Base-by-base conservation (phyloP, 805 yeast species). In the Lipomyces anomalus region DNA sequence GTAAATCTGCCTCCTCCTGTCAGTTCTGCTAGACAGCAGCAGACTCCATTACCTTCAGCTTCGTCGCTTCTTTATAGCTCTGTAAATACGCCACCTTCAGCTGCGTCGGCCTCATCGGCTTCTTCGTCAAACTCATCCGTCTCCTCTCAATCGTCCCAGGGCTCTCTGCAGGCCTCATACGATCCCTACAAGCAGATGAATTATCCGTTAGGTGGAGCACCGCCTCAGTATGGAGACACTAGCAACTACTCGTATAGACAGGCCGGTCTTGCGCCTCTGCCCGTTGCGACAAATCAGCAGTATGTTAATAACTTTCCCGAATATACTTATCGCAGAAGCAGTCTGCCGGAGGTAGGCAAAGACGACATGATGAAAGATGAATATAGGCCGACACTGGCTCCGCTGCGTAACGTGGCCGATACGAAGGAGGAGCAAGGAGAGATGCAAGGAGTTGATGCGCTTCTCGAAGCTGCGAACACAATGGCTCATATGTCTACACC, bases 381-480 rank as follows among this genome's bases (percentile, higher is more conserved):
- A 9, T 29, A 4, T 3, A 3, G 24, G 36, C 36, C 36, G 3
- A 16, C 18, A 11, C 17, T n/a, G 18, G 33, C 26, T 21, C 42
- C 18, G 35, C 32, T 26, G 5, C 32, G 35, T 13, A 6, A 38
- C 21, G 20, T 38, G 33, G 30, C 24, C 33, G 16, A 11, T 33
- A 7, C 22, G 40, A 26, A 38, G 23, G 40, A 38, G 22, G 18
- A 13, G 23, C 21, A 17, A 6, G 18, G 23, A n/a, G 36, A 39
- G 13, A 30, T 42, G 40, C 38, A 46, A 33, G 50, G 50, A 17
- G 40, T 48, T 44, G 37, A 46, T 18, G 53, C 50, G 6, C 28
- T 48, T 28, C 38, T 48, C 17, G 53, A 48, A 24, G 53, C 53
- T 11, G 53, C 53, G 26, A 32, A 38, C 18, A 26, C 30, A 13